Evolutionary conservation across 2,329 filamentous ascomycete genomes (phyloP).

Genomic region (Dactylellina cionopaga): DNA sequence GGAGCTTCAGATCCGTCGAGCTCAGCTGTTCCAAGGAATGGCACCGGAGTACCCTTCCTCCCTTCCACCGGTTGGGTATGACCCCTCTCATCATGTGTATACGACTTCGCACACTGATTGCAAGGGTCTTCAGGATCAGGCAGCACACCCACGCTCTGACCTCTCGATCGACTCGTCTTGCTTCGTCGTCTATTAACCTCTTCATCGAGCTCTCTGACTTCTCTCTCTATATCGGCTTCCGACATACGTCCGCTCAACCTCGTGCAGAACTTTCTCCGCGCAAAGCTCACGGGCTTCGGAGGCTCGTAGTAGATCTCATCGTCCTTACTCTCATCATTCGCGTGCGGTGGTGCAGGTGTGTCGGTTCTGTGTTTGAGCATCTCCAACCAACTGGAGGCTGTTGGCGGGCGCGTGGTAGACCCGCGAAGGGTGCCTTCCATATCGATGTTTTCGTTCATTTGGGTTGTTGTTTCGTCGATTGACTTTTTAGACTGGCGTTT

Average conservation of each 20-base stretch:
- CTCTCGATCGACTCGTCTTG: slow-evolving; percentile 28
- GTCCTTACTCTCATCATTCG: slow-evolving; percentile 4
- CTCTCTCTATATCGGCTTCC: slow-evolving; percentile 39
- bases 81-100: slow-evolving; percentile 45
- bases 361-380: slow-evolving; percentile 49
- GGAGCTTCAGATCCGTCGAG: slow-evolving; percentile 1
- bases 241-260: slow-evolving; percentile 35
- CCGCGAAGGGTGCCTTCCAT: slow-evolving; percentile 21
- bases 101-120: slow-evolving; percentile 30
- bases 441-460: slow-evolving; percentile 10
- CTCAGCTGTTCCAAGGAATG: slow-evolving; percentile 30
- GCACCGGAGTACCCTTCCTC: slow-evolving; percentile 42
- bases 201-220: slow-evolving; percentile 46
- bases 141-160: slow-evolving; percentile 38
- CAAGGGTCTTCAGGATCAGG: slow-evolving; percentile 46
- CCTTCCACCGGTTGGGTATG: slow-evolving; percentile 48
- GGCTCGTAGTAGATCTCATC: slow-evolving; percentile 42
- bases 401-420: slow-evolving; percentile 44
- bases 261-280: slow-evolving; percentile 30
- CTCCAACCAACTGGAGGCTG: slow-evolving; percentile 47
- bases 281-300: slow-evolving; percentile 39
- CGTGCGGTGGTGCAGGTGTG: slow-evolving; percentile 40
- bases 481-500: slow-evolving; percentile 8
- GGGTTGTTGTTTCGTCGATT: not conserved
- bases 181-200: slow-evolving; percentile 43